Evolutionary conservation across 2,329 filamentous ascomycete species (phyloP).

Genomic region (Davidsoniella eucalypti): DNA sequence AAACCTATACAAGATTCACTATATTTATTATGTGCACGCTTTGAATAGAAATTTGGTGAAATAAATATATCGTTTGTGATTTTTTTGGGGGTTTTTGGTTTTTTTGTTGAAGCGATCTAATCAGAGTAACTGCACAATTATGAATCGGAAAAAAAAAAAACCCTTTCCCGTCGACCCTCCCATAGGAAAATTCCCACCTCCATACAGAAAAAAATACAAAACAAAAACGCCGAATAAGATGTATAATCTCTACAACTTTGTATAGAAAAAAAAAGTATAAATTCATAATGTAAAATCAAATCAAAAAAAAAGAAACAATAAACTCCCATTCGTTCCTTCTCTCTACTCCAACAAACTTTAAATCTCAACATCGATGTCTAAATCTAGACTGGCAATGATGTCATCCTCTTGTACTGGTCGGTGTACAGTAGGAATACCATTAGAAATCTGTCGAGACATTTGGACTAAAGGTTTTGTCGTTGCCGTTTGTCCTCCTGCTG

Average conservation of each 20-base stretch:
- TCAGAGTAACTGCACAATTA: too few relatives aligned
- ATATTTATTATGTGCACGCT: too few relatives aligned
- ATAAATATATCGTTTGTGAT: too few relatives aligned
- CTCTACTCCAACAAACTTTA: background rate
- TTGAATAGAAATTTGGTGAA: too few relatives aligned
- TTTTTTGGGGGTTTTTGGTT: too few relatives aligned
- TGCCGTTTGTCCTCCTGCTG: conserved; percentile 9
- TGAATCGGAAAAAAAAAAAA: too few relatives aligned
- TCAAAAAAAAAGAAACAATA: background rate
- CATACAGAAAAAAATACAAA: too few relatives aligned
- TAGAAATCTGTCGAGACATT: conserved; percentile 19
- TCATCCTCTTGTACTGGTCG: conserved; percentile 80
- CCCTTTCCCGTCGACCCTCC: too few relatives aligned
- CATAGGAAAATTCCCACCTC: too few relatives aligned
- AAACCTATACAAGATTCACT: too few relatives aligned
- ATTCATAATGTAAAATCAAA: background rate
- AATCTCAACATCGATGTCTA: conserved; percentile 74
- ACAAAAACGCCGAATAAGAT: too few relatives aligned
- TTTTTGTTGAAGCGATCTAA: too few relatives aligned
- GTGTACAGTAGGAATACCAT: conserved; percentile 49
- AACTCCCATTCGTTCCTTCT: background rate
- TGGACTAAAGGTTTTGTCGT: conserved; percentile 10
- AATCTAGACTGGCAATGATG: conserved; percentile 72
- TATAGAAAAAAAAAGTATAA: background rate
- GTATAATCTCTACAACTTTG: background rate